A percentile compares a stretch with the other conserved stretches of the same genome.
Evolutionary conservation across 441 rosid species (phyloP).

Genomic region (Brassica balearica): DNA sequence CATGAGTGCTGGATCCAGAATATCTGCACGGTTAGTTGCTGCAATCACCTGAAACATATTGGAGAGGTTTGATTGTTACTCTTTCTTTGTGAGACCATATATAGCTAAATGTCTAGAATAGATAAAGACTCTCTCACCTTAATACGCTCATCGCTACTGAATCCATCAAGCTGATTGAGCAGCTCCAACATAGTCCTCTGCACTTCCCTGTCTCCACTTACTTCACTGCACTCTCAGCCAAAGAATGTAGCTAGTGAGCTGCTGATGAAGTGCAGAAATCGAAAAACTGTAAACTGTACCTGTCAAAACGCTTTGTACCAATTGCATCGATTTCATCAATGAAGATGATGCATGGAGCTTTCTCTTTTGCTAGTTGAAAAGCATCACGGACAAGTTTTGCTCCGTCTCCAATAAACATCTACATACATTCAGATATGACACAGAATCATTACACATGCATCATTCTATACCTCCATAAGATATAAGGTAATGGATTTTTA

Average conservation of each 20-base stretch:
- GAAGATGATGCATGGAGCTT: slow-evolving; percentile 97
- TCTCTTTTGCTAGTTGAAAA: slow-evolving; percentile 98
- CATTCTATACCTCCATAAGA: neutral
- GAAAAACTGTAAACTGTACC: slow-evolving; percentile 48
- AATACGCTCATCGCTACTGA: slow-evolving; percentile 94
- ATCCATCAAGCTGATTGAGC: slow-evolving; percentile 98
- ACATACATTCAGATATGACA: slow-evolving; percentile 34
- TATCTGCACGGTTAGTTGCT: slow-evolving; percentile 97
- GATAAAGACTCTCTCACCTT: slow-evolving; percentile 63
- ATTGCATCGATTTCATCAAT: slow-evolving; percentile 98
- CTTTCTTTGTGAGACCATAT: neutral
- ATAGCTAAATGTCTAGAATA: neutral
- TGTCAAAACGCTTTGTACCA: slow-evolving; percentile 96
- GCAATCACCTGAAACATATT: slow-evolving; percentile 76
- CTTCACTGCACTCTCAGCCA: slow-evolving; percentile 71
- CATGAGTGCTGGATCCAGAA: slow-evolving; percentile 97
- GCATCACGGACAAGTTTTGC: slow-evolving; percentile 99
- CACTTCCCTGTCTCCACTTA: slow-evolving; percentile 98
- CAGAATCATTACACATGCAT: neutral
- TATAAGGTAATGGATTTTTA: no score
- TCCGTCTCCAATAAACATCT: slow-evolving; percentile 99
- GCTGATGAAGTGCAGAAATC: slow-evolving; percentile 5
- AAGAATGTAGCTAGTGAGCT: slow-evolving; percentile 17
- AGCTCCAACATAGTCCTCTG: slow-evolving; percentile 97
- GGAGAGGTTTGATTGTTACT: neutral